Base-by-base conservation (phyloP, 495 filamentous ascomycete species). In the Halenospora varia region DNA sequence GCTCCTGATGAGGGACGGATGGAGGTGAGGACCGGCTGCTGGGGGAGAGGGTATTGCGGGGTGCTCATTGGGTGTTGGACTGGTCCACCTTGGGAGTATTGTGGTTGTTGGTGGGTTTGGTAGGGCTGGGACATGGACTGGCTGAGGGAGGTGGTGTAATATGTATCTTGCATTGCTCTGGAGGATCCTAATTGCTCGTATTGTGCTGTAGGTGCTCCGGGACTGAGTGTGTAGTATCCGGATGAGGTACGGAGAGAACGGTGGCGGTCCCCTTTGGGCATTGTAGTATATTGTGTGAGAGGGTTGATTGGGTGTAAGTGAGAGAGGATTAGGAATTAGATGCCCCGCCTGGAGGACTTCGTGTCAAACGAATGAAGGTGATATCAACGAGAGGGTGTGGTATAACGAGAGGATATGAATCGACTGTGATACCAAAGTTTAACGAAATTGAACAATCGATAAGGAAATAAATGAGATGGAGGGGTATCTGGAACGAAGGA, bases 1-100 rank as follows among this genome's bases (percentile, higher is more conserved):
- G 81, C 78, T 26, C 77, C 76, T 1, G 76, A 76, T 19, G 78
- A 78, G 20, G 80, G 73, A 17, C 78, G 75, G 62, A 79, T 70
- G 48, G 75, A 73, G 67, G 65, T 60, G 59, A 25, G n/a, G 20
- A n/a, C n/a, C n/a, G 57, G 48, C 10, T 56, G 25, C 11, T 52
- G 19, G 10, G 63, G 25, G 23, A 60, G 18, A 2, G 39, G 57
- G 40, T 62, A 60, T 44, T 62, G 53, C 3, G 45, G 53, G 10
- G 24, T 49, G 20, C 20, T 19, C 45, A 60, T 39, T 8, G 64
- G 60, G 25, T 60, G 60, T 48, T 64, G 64, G 13, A 66, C 64
- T n/a, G 64, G 64, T 3, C 64, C 64, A 18, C 64, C 64, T 15
- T 29, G 55, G 18, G 55, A 22, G 25, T 35, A 13, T 35, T 35